phyloP scores from a whole-genome alignment of 768 basidiomycete species.

The Lentinula aciculospora region DNA sequence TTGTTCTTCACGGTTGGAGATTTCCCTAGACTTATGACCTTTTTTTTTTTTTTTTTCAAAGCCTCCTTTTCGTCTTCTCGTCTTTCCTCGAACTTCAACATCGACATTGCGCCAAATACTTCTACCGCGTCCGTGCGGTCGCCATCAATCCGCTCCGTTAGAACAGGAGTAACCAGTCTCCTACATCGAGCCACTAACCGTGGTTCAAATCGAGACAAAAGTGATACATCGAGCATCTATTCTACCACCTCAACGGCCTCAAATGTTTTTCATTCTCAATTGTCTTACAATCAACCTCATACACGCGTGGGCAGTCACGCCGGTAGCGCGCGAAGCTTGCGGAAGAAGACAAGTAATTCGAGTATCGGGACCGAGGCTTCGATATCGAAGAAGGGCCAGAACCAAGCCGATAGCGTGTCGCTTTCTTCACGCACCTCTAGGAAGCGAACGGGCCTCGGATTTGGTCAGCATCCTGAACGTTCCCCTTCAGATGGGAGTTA shows the following conservation, averaged over 20 bases:
- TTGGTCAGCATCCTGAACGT: constrained; percentile 17
- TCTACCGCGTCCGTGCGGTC: constrained; percentile 27
- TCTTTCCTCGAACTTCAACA: constrained; percentile 23
- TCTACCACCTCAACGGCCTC: constrained; percentile 28
- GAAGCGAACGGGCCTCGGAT: not conserved
- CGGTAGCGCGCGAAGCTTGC: constrained; percentile 23
- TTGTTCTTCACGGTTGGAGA: not conserved
- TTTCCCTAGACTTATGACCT: not conserved
- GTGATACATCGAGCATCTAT: constrained; percentile 41
- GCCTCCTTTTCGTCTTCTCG: constrained; percentile 7
- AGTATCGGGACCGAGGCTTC: constrained; percentile 42
- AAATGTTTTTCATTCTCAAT: constrained; percentile 30
- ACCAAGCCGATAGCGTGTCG: constrained; percentile 33
- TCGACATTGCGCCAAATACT: constrained; percentile 36
- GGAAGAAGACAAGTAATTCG: constrained; percentile 45
- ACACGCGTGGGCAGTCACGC: not conserved
- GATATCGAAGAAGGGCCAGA: constrained; percentile 18
- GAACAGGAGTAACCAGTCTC: constrained; percentile 45
- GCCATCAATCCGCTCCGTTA: constrained; percentile 38
- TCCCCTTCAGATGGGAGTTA: constrained; percentile 21
- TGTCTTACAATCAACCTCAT: not conserved
- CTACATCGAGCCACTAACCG: constrained; percentile 36
- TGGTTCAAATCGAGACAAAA: constrained; percentile 24
- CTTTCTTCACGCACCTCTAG: constrained; percentile 38
- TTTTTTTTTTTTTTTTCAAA: not conserved